phyloP scores from a whole-genome alignment of 305 asterid genomes.

The Ilex paraguariensis region DNA sequence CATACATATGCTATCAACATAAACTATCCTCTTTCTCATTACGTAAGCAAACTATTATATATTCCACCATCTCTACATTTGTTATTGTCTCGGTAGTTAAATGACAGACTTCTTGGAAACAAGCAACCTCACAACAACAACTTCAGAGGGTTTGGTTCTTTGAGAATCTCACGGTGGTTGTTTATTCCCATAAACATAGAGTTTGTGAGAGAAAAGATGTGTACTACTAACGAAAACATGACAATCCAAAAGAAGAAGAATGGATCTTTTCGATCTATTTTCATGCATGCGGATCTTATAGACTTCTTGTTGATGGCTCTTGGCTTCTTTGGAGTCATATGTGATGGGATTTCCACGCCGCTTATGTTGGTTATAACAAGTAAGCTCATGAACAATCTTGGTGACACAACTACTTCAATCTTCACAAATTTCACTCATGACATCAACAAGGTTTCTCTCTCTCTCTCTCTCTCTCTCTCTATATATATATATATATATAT shows the following conservation, averaged over 20 bases:
- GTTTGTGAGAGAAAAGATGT: constrained; percentile 9
- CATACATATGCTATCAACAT: background rate
- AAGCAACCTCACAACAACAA: background rate
- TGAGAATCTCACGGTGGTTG: no score
- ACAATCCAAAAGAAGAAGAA: constrained; percentile 15
- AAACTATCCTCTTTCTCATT: background rate
- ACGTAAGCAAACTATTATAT: background rate
- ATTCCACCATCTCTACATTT: background rate
- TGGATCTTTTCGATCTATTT: constrained; percentile 45
- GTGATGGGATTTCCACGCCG: constrained; percentile 81
- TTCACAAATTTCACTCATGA: constrained; percentile 30
- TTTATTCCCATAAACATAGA: background rate
- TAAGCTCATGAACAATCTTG: constrained; percentile 72
- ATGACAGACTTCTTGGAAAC: background rate
- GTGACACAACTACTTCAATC: constrained; percentile 25
- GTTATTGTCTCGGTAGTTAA: no score
- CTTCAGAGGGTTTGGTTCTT: no score
- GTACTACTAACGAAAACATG: constrained; percentile 8
- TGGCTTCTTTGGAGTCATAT: constrained; percentile 64
- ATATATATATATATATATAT: background rate
- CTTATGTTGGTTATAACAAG: constrained; percentile 60
- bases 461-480: no score
- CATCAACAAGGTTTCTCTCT: constrained; percentile 52
- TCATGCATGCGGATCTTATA: constrained; percentile 74
- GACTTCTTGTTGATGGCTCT: constrained; percentile 57